Base-by-base conservation (phyloP, 371 early-diverging fungal genomes). In the Apophysomyces variabilis region DNA sequence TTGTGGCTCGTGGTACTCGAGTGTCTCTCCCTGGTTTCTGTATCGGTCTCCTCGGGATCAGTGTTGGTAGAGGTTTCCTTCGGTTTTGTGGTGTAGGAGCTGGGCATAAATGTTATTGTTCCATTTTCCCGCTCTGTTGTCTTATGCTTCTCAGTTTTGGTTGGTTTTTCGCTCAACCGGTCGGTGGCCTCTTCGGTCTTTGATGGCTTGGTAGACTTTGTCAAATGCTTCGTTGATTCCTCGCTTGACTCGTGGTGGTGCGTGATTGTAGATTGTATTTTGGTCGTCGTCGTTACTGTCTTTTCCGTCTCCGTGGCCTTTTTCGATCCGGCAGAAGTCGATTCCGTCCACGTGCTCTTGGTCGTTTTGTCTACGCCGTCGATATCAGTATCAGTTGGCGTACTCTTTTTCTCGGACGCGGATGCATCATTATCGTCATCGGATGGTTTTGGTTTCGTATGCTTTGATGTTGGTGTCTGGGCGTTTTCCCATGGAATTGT, bases 361-460 rank as follows among this genome's bases (percentile, higher is more conserved):
- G 44, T 58, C 26, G 21, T 11, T 16, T 54, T 56, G 35, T n/a
- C 9, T 21, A 9, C 35, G 4, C 8, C 37, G 35, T 63, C 41
- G 64, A 14, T 32, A 21, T 61, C 46, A 38, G 64, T 9, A 9
- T 16, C 56, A 18, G 11, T 65, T 35, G 65, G 21, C 21, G 54
- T 18, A 50, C 32, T 21, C 21, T 21, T 32, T 26, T 43, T 61
- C 46, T 61, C 46, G 43, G 61, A 45, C 47, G 44, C 47, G 35
- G 65, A 35, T 39, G 39, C 26, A 13, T 38, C 37, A 56, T n/a
- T 46, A 66, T 38, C 59, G 43, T 37, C 60, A 61, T 21, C 14
- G 56, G 43, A 36, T 60, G 32, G 32, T 3, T 26, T 38, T n/a
- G 35, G n/a, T 58, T 21, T 38, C 37, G 35, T 58, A 36, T 13